Evolutionary conservation across 2,329 filamentous ascomycete genomes (phyloP).

Genomic region (Hypoxylon sp.): DNA sequence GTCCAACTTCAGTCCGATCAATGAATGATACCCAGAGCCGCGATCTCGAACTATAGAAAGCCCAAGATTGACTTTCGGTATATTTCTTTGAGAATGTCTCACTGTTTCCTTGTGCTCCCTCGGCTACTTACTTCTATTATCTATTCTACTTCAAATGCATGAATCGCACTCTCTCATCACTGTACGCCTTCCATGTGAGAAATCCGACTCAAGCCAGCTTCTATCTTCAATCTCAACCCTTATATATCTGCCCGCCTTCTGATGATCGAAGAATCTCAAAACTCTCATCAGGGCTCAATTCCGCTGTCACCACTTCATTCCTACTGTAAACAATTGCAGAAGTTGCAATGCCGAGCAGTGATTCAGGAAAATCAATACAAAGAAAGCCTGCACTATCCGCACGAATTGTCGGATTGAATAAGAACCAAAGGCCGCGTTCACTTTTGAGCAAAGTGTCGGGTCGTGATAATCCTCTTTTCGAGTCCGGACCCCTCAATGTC

Average conservation of each 20-base stretch:
- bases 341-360: conserved; percentile 23
- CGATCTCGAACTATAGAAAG: background rate
- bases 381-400: background rate
- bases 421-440: conserved; percentile 10
- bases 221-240: background rate
- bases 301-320: background rate
- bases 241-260: background rate
- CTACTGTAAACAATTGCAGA: background rate
- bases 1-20: conserved; percentile 8
- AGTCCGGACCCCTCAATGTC: conserved; percentile 14
- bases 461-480: conserved; percentile 6
- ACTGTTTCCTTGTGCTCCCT: conserved; percentile 11
- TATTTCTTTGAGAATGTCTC: conserved; percentile 2
- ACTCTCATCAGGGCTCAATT: conserved; percentile 1
- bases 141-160: conserved; percentile 3
- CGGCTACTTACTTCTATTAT: background rate
- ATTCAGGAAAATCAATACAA: background rate
- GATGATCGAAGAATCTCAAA: background rate
- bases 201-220: conserved; percentile 3
- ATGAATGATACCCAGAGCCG: background rate
- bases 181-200: conserved; percentile 16
- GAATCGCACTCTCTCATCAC: background rate
- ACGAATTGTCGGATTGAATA: conserved; percentile 39
- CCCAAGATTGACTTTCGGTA: background rate
- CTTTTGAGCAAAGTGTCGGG: conserved; percentile 37